phyloP scores from a whole-genome alignment of 345 rosid species.

The Dovyalis caffra region DNA sequence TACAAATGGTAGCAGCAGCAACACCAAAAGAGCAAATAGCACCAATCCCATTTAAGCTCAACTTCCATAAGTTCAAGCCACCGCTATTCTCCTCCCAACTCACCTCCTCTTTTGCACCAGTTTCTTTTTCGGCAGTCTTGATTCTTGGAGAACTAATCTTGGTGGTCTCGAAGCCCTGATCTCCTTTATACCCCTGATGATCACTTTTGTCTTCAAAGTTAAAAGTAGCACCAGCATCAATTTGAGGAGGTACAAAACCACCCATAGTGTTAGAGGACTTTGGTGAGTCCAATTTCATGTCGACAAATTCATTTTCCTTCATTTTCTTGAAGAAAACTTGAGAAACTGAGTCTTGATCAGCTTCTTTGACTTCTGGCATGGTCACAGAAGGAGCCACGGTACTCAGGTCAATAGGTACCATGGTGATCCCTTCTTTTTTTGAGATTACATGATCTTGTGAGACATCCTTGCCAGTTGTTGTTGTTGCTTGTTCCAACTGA shows the following conservation, averaged over 20 bases:
- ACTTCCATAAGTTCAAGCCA: constrained; percentile 68
- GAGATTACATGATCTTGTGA: neutral
- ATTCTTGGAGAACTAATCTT: constrained; percentile 43
- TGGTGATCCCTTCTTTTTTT: constrained; percentile 11
- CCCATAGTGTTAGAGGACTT: constrained; percentile 36
- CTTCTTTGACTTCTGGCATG: constrained; percentile 35
- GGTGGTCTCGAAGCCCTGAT: constrained; percentile 27
- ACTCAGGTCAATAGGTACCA: constrained; percentile 24
- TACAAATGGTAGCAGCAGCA: constrained; percentile 84
- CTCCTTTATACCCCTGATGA: constrained; percentile 6
- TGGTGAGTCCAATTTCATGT: constrained; percentile 88
- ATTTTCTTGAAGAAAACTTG: constrained; percentile 85
- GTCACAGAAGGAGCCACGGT: constrained; percentile 22
- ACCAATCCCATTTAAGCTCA: constrained; percentile 81
- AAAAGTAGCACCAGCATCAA: constrained; percentile 40
- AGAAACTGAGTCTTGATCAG: constrained; percentile 63
- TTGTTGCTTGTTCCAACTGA: constrained; percentile 51
- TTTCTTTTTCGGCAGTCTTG: constrained; percentile 15
- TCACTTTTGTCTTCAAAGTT: constrained; percentile 36
- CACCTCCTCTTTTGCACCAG: constrained; percentile 11
- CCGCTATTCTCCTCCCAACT: constrained; percentile 40
- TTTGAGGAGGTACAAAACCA: constrained; percentile 33
- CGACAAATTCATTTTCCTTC: constrained; percentile 87
- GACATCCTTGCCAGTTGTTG: constrained; percentile 10
- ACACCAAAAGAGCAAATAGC: constrained; percentile 90